Base-by-base conservation (phyloP, 179 eudicot species). In the Silene noctiflora region DNA sequence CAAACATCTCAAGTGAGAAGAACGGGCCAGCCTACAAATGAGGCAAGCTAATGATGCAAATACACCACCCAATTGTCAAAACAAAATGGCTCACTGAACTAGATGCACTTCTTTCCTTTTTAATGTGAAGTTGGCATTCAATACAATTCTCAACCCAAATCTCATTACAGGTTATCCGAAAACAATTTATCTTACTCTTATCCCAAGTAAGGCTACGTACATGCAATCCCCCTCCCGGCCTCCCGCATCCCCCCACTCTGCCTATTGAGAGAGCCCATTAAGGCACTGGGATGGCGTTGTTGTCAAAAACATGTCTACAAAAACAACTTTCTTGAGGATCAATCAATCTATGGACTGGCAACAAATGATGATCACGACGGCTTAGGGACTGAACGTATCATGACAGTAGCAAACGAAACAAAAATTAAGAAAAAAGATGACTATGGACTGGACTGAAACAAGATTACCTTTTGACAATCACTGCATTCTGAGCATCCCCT, bases 401-500 rank as follows among this genome's bases (percentile, higher is more conserved):
- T 29, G 63, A 55, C 14, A 29, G 7, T 55, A 53, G 46, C 44
- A 16, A 55, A 27, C 61, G 6, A 22, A 25, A n/a, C 58, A 46
- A 35, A 25, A 65, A 17, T 5, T n/a, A 56, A 66, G 19, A 46
- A 10, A 42, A 46, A 64, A 33, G 27, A 80, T 75, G 61, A 58
- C 42, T n/a, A 29, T 31, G 44, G 24, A 55, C 60, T 21, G 33
- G 17, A 14, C 29, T 10, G 42, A 6, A 33, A 33, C 19, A 20
- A 1, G 25, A 59, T 63, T 75, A 91, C 94, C 97, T 89, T 87
- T 79, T 82, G 88, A 78, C 90, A 89, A 25, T 83, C 79, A 31
- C 80, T 81, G 79, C 94, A 88, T 29, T 77, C 77, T 77, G 85
- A 17, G 75, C 92, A 89, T 76, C 94, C 94, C 53, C 85, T 87